Evolutionary conservation across 2,329 filamentous ascomycete genomes (phyloP), one percentile per base, ranked within the genome.

Genomic region (Xylariomycetidae sp.): DNA sequence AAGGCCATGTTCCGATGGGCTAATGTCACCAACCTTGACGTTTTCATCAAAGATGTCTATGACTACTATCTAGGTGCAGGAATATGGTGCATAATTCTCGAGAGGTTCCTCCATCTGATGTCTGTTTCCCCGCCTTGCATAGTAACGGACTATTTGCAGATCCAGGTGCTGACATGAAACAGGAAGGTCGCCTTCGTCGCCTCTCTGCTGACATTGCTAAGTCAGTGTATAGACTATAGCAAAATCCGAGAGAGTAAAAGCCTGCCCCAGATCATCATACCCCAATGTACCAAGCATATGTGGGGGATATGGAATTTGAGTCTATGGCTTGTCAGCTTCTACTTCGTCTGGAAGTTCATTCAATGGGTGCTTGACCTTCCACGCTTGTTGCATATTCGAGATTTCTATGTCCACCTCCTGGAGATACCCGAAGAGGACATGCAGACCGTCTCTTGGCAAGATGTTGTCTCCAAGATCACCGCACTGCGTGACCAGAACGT

Each of bases 371-470:
- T 85, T 27, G 85, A 90, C 50, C 69, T 88, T 16, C 79, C 82
- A 18, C 77, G 85, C 12, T 69, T 96, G 16, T 66, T 76, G 37
- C 73, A 86, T 31, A 82, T 95, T 62, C 85, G 88, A 44, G 82
- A 92, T 57, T 96, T 95, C 58, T 96, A 87, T 55, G 70, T 80
- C 17, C 72, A 94, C 52, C 72, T 95, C 4, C 75, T 96, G 8
- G 83, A 85, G 25, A 88, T 96, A 27, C 85, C 85, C 0, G 74
- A 78, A 38, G 72, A 82, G 36, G 89, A 96, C 49, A 92, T 96
- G 64, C 89, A 96, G 58, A 94, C 88, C 0, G 85, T 95, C 31
- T 90, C 89, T 5, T 96, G 89, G 89, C 87, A 94, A 54, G 84
- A 92, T 44, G 76, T 95, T 16, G 88, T 96, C 15, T 84, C 79